Percentiles rank a stretch among this genome's conserved stretches.
These are phyloP conservation scores for Casuarina equisetifolia DNA, from an alignment of 306 rosid genomes.

Conservation along the genomic window DNA sequence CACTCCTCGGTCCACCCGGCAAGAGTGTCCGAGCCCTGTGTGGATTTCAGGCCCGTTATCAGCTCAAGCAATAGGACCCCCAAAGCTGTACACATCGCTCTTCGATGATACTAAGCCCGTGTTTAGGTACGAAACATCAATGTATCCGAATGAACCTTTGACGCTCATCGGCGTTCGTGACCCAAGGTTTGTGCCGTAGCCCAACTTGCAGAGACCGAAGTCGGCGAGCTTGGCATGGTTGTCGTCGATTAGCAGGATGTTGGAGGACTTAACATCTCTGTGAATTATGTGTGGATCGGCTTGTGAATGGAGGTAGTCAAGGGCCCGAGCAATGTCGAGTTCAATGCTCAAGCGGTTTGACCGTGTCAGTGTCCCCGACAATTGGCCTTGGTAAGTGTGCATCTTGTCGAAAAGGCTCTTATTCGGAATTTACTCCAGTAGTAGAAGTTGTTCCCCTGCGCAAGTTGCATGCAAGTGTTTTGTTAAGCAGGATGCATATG, in stretches of 20 bases:
- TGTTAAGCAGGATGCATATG: too few relatives aligned
- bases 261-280: constrained; percentile 29
- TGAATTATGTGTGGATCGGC: constrained; percentile 27
- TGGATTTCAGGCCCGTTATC: constrained; percentile 13
- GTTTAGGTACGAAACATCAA: constrained; percentile 4
- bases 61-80: constrained; percentile 16
- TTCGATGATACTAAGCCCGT: constrained; percentile 1
- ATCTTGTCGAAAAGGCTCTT: constrained; percentile 25
- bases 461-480: not conserved
- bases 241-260: constrained; percentile 23
- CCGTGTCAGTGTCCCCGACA: constrained; percentile 17
- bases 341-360: constrained; percentile 22
- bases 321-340: constrained; percentile 20
- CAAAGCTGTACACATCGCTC: constrained; percentile 24
- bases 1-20: constrained; percentile 12
- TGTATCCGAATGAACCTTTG: constrained; percentile 23
- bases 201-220: constrained; percentile 27
- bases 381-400: constrained; percentile 19
- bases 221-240: constrained; percentile 22
- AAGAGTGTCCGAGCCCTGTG: constrained; percentile 17
- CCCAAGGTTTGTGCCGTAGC: not conserved
- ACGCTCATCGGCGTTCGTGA: not conserved
- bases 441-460: constrained; percentile 27
- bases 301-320: constrained; percentile 27
- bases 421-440: constrained; percentile 26